Base-by-base conservation (phyloP, 768 basidiomycete genomes). In the Sporobolomyces phaffii region DNA sequence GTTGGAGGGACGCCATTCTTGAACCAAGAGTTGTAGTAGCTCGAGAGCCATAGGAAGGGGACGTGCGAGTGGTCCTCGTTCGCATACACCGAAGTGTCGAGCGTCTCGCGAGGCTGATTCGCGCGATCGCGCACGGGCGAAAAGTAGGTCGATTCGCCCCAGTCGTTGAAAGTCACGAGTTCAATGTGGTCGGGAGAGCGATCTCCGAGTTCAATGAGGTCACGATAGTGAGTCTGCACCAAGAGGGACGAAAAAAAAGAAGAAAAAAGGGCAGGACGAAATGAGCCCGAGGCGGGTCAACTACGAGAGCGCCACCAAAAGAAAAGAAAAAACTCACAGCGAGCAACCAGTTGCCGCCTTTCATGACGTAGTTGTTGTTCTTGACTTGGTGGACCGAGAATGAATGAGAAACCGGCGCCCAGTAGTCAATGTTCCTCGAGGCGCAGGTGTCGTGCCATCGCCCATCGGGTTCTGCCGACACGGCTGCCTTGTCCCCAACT, bases 91-190 rank as follows among this genome's bases (percentile, higher is more conserved):
- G 43, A 50, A 6, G 67, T 63, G 38, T 63, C 67, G 56, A 63
- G 10, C 1, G 56, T 57, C 22, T 50, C 53, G 11, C 17, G 11
- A 2, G 65, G 65, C 20, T 60, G 52, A 18, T 58, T 33, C 26
- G 43, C 6, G 20, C 28, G 36, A 14, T 48, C 28, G 28, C 51
- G 49, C 3, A 60, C 31, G 2, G 61, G 58, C 11, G 53, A 43
- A 28, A 69, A 20, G 53, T 69, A 69, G 9, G 63, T 64, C 9
- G 48, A 50, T 29, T 69, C 64, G n/a, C 68, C 68, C 59, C 41
- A 68, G 33, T 69, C 62, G 50, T 63, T 63, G 33, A 28, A 58
- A 2, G 65, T 68, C 28, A 63, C 31, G 14, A 68, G 13, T 41
- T 69, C 62, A 43, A 69, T 62, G 40, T 52, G 60, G 43, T 69